Conservation (phyloP, 164 flowering plant species). For the Umbellularia californica region DNA sequence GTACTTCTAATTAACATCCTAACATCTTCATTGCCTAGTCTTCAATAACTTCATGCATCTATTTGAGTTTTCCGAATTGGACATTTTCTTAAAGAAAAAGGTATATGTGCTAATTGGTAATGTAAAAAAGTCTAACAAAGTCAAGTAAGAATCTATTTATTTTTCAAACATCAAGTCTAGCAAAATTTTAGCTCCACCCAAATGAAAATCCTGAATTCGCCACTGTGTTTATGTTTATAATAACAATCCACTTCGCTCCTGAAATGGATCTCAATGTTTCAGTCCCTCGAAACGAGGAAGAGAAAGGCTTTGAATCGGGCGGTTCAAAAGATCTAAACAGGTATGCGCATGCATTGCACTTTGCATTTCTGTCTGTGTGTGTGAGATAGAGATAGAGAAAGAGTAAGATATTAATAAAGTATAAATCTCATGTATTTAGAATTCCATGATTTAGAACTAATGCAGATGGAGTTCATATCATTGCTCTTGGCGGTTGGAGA, state of each 20-base stretch:
- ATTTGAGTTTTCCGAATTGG: too few relatives aligned
- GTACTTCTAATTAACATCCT: too few relatives aligned
- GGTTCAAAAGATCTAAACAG: conserved; percentile 56
- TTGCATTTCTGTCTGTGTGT: too few relatives aligned
- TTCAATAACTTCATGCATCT: too few relatives aligned
- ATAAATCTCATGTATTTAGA: not conserved
- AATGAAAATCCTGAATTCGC: too few relatives aligned
- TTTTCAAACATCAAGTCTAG: too few relatives aligned
- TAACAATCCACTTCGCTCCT: not conserved
- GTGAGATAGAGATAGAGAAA: not conserved
- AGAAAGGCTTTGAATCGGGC: conserved; percentile 48
- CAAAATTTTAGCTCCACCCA: too few relatives aligned
- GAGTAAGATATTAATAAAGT: not conserved
- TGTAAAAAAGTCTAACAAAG: too few relatives aligned
- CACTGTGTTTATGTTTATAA: not conserved
- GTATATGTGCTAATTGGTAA: too few relatives aligned
- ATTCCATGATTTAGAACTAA: conserved; percentile 36
- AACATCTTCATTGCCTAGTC: too few relatives aligned
- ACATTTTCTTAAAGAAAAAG: too few relatives aligned
- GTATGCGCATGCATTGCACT: conserved; percentile 15
- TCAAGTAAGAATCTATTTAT: too few relatives aligned
- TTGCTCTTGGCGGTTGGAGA: conserved; percentile 45
- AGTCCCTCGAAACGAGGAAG: conserved; percentile 28
- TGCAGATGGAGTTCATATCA: conserved; percentile 78
- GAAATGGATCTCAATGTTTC: not conserved